Evolutionary conservation across 75 land plant species (phyloP), one percentile per base, ranked within the genome.

Genomic region (Adiantum capillusveneris): DNA sequence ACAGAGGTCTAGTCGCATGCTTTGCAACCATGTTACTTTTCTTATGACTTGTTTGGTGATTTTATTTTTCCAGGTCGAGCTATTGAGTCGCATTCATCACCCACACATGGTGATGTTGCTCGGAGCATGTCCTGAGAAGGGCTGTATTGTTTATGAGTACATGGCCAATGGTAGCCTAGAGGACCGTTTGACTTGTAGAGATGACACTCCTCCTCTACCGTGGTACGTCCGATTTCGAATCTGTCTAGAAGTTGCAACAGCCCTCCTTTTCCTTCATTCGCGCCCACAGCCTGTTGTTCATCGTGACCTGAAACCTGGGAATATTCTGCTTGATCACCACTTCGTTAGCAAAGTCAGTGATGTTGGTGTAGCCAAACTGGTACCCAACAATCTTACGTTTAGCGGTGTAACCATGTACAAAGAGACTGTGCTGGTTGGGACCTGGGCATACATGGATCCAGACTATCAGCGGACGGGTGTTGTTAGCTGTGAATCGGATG

Each of bases 131-230:
- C 72, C 76, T 6, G 81, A 78, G 53, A 51, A 61, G 17, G 76
- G 76, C 12, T 73, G 76, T 49, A 55, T 73, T 1, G 76, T 78
- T 3, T 78, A 78, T 39, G 85, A 82, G 64, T 79, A 68, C 66
- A 79, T 82, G 79, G 76, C 58, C 19, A 71, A 82, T 56, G 82
- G 85, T 7, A 79, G 84, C 52, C 60, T 79, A 14, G 71, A 71
- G 1, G 85, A 82, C 51, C 48, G 66, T 16, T 72, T 82, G n/a
- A 65, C 70, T 59, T 41, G 60, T 14, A 53, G 67, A 19, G 64
- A 44, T 17, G 44, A 44, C 25, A 54, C 44, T 14, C 63, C 68
- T 58, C 51, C 58, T 29, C 31, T 75, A 1, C 53, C 72, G 0
- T 75, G 77, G 77, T 65, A 51, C 43, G 39, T 53, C 18, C 43